Evolutionary conservation across 495 filamentous ascomycete species (phyloP), one percentile per base, ranked within the genome.

Genomic region (Aspergillus sclerotioniger): DNA sequence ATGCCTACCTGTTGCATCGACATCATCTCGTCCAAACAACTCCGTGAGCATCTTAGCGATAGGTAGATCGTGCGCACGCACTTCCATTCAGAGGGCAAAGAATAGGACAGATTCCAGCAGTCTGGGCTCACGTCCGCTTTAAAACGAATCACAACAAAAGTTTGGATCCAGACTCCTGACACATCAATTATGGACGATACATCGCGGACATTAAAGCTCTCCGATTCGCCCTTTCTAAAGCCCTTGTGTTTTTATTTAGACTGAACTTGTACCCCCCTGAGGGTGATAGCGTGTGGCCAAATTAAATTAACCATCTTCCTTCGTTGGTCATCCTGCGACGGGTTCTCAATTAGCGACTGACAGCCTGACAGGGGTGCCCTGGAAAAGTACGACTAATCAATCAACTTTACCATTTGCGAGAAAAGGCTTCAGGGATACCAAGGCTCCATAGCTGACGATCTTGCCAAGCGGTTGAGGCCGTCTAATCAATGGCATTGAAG

Each of bases 11-110:
- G 44, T 21, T 6, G 37, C 25, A 3, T 3, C 19, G 45, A 17
- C 29, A 12, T 29, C 43, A 33, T 53, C 52, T 20, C 56, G 56
- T 47, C 25, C 60, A 8, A 56, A 32, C 5, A 59, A 28, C 12
- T 39, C n/a, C 13, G 45, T 7, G 21, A 44, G 15, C 17, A 45
- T 21, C 57, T 54, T 59, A 2, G 13, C 54, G 37, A 41, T n/a
- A 13, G 37, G 12, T 15, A 15, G 13, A n/a, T 41, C 13, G 37
- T 13, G 8, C 5, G 37, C 12, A 41, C 12, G 37, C 37, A 35
- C 33, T 35, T 13, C 33, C 33, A 8, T 13, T 8, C 33, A 8
- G 37, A 41, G 25, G 15, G 13, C 13, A 41, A 15, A 41, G 37
- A n/a, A n/a, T n/a, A 41, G 25, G n/a, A 41, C 37, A 15, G 5